Percentiles rank a stretch among this genome's conserved stretches.
These are phyloP conservation scores for Flagelloscypha sp. DNA, from an alignment of 768 basidiomycete species.

Conservation along the genomic window DNA sequence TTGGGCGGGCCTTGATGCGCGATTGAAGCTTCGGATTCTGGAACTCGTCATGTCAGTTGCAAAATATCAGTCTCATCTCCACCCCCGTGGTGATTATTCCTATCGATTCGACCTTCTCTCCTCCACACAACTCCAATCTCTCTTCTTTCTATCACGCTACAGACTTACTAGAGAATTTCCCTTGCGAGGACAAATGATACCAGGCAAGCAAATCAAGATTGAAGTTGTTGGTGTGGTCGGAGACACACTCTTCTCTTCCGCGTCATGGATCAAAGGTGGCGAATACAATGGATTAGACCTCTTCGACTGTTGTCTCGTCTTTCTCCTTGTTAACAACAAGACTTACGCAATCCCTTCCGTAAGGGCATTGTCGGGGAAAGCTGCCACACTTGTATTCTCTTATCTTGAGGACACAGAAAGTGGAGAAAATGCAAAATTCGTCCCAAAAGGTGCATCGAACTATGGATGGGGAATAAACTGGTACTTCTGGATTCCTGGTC, in stretches of 20 bases:
- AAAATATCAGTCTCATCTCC: constrained; percentile 9
- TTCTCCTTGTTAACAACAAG: constrained; percentile 9
- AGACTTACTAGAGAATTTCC: not conserved
- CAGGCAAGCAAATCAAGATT: constrained; percentile 3
- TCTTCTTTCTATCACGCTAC: constrained; percentile 4
- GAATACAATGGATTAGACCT: constrained; percentile 14
- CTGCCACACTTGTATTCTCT: too few relatives aligned
- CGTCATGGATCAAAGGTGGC: constrained; percentile 16
- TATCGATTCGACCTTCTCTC: constrained; percentile 9
- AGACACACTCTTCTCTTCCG: constrained; percentile 17
- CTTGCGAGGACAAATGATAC: too few relatives aligned
- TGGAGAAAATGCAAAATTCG: constrained; percentile 1
- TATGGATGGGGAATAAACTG: constrained; percentile 11
- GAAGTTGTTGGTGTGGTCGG: constrained; percentile 16
- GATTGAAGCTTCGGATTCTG: constrained; percentile 13
- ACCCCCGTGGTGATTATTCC: constrained; percentile 13
- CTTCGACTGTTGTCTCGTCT: constrained; percentile 20
- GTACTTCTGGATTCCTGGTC: constrained; percentile 21
- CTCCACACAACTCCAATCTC: constrained; percentile 1
- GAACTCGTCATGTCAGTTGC: constrained; percentile 12
- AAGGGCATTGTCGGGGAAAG: constrained; percentile 9
- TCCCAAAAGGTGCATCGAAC: constrained; percentile 15
- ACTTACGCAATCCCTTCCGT: constrained; percentile 13
- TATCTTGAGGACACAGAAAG: constrained; percentile 1
- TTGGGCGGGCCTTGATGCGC: constrained; percentile 5